Evolutionary conservation across 1,284 basidiomycete species (phyloP).

Genomic region (Rhodotorula glutinis): DNA sequence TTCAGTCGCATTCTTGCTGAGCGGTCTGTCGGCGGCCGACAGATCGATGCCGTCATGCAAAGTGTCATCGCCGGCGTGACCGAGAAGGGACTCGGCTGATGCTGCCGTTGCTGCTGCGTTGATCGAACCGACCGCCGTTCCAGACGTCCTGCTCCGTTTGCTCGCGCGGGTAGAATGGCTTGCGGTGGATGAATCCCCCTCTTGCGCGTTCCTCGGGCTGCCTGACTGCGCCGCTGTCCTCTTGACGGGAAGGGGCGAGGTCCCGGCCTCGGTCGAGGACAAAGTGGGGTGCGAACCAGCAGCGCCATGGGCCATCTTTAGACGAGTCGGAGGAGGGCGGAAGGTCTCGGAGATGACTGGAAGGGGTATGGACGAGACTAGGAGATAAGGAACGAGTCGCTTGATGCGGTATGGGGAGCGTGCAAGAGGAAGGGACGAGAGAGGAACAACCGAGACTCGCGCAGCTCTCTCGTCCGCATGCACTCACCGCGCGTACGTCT

Average conservation of each 20-base stretch:
- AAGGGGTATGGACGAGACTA: neutral
- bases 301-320: neutral
- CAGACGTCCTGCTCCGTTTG: neutral
- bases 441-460: neutral
- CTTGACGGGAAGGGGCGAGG: neutral
- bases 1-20: constrained; percentile 3
- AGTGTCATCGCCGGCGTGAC: neutral
- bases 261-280: neutral
- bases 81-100: neutral
- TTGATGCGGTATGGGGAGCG: neutral
- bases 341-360: neutral
- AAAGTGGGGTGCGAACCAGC: neutral
- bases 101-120: neutral
- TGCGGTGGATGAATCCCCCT: neutral
- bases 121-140: neutral
- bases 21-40: neutral
- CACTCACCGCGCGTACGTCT: neutral
- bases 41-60: neutral
- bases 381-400: neutral
- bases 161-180: too few species aligned
- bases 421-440: neutral
- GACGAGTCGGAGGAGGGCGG: neutral
- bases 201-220: too few species aligned
- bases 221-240: neutral
- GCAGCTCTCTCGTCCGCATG: neutral